A percentile compares a stretch with the other conserved stretches of the same genome.
Evolutionary conservation across 257 asterid species (phyloP).

Genomic region (Ilex aquifolium): DNA sequence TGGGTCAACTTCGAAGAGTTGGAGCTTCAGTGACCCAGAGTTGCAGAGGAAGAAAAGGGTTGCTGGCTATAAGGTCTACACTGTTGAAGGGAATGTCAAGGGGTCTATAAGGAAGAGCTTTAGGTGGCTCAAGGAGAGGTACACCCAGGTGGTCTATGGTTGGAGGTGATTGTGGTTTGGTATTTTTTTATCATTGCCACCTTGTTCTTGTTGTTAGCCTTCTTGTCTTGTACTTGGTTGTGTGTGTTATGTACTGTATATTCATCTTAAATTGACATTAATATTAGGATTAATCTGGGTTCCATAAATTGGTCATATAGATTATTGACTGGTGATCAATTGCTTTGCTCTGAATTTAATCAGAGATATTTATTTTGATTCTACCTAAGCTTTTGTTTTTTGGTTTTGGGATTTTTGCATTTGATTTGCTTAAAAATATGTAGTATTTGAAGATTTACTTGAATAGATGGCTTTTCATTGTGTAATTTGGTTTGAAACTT

Average conservation of each 20-base stretch:
- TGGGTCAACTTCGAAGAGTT: constrained; percentile 35
- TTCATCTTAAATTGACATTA: neutral
- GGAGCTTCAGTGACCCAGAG: constrained; percentile 68
- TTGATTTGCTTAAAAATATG: too few relatives aligned
- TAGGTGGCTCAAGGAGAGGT: constrained; percentile 65
- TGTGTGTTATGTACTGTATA: constrained; percentile 3
- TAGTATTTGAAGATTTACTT: too few relatives aligned
- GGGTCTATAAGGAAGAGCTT: constrained; percentile 68
- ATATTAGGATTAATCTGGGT: neutral
- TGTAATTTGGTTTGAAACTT: too few relatives aligned
- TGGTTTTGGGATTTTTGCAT: too few relatives aligned
- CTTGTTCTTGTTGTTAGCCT: constrained; percentile 10
- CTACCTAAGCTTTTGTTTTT: too few relatives aligned
- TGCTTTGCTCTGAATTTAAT: neutral
- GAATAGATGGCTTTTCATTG: too few relatives aligned
- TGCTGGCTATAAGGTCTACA: constrained; percentile 67
- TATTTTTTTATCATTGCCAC: neutral
- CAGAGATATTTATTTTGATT: too few relatives aligned
- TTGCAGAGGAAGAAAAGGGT: constrained; percentile 83
- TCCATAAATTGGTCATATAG: neutral
- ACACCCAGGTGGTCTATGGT: constrained; percentile 35
- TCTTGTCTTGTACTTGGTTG: constrained; percentile 1
- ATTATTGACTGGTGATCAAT: constrained; percentile 5
- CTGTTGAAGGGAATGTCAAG: constrained; percentile 71
- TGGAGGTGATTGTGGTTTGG: constrained; percentile 22